phyloP scores from a whole-genome alignment of 345 rosid genomes.

The Sapria himalayana region DNA sequence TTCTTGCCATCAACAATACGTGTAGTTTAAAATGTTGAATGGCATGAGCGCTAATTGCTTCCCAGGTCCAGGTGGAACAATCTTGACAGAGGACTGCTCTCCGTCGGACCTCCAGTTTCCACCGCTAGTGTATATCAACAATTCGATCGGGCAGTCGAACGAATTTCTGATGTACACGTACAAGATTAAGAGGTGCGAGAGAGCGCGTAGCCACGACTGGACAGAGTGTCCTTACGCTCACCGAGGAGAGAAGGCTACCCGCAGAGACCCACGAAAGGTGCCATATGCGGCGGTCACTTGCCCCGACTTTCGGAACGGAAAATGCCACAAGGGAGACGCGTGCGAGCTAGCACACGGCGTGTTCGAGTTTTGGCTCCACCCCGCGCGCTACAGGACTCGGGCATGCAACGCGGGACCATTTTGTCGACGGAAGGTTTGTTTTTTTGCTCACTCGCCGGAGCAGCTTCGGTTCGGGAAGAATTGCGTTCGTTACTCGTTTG shows the following conservation, averaged over 20 bases:
- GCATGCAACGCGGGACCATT: slow-evolving; percentile 62
- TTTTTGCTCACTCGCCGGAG: slow-evolving; percentile 71
- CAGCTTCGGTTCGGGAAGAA: slow-evolving; percentile 54
- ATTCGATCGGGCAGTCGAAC: slow-evolving; percentile 29
- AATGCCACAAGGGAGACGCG: slow-evolving; percentile 31
- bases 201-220: slow-evolving; percentile 76
- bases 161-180: slow-evolving; percentile 73
- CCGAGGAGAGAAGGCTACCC: slow-evolving; percentile 77
- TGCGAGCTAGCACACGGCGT: slow-evolving; percentile 58
- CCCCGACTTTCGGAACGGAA: slow-evolving; percentile 44
- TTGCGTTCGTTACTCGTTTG: no score
- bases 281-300: slow-evolving; percentile 52
- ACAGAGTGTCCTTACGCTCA: slow-evolving; percentile 83
- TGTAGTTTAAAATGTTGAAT: no score
- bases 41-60: no score
- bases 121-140: no score
- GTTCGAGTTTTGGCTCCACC: slow-evolving; percentile 87
- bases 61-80: no score
- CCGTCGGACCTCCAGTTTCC: no score
- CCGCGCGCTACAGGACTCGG: slow-evolving; percentile 60
- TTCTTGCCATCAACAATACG: no score
- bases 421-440: slow-evolving; percentile 53
- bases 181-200: slow-evolving; percentile 59
- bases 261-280: slow-evolving; percentile 60
- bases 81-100: no score